These are phyloP conservation scores for Lentinula lateritia DNA, from an alignment of 768 basidiomycete species.

Conservation along the genomic window DNA sequence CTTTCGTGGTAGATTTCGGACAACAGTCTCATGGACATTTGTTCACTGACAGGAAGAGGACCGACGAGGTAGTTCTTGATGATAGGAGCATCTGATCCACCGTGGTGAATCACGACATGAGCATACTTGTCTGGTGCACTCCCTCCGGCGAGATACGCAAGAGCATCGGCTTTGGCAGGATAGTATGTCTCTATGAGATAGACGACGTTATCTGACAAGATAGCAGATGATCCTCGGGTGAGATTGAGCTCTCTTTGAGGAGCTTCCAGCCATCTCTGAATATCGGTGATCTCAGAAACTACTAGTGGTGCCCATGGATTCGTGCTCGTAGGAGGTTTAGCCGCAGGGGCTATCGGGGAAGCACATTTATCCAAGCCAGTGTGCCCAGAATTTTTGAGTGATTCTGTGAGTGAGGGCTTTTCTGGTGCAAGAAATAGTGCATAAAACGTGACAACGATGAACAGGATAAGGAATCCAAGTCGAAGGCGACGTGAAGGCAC, in stretches of 20 bases:
- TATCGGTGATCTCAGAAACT: slow-evolving; percentile 33
- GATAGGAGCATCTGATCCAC: slow-evolving; percentile 31
- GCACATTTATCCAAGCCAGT: slow-evolving; percentile 26
- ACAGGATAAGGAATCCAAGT: neutral
- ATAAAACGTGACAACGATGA: neutral
- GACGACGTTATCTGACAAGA: slow-evolving; percentile 42
- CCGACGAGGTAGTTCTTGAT: slow-evolving; percentile 55
- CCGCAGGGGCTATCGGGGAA: slow-evolving; percentile 22
- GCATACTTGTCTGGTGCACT: slow-evolving; percentile 34
- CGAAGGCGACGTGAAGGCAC: neutral
- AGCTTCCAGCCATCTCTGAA: slow-evolving; percentile 41
- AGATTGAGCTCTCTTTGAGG: slow-evolving; percentile 42
- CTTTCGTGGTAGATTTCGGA: slow-evolving; percentile 48
- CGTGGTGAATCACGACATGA: slow-evolving; percentile 47
- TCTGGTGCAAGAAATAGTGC: neutral
- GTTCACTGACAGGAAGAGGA: slow-evolving; percentile 40
- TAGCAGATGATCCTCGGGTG: slow-evolving; percentile 22
- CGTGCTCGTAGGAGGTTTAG: slow-evolving; percentile 32
- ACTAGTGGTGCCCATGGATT: slow-evolving; percentile 53
- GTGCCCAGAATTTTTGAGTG: neutral
- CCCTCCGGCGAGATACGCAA: slow-evolving; percentile 35
- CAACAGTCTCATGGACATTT: slow-evolving; percentile 35
- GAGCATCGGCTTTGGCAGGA: slow-evolving; percentile 42
- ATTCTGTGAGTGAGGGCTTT: neutral
- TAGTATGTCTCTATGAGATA: slow-evolving; percentile 44